Base-by-base conservation (phyloP, 768 basidiomycete genomes). In the Agaricus sinodeliciosus region DNA sequence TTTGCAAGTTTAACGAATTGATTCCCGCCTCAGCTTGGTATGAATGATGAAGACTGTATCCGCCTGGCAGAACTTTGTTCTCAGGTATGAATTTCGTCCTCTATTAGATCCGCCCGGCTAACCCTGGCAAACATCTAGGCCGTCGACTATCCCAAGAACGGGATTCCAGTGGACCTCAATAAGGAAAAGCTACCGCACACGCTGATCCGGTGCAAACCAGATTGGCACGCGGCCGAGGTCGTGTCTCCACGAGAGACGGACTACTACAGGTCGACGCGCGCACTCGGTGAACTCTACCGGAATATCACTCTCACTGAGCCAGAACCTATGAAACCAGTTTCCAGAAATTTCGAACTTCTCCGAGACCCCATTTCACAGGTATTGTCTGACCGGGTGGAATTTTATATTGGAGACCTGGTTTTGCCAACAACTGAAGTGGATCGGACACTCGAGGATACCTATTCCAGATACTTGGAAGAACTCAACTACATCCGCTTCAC, bases 91-190 rank as follows among this genome's bases (percentile, higher is more conserved):
- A 43, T 25, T 16, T 26, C 22, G 12, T 39, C 18, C 16, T 46
- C 15, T 34, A 31, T 16, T 4, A 40, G 27, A 49, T 3, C 15
- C 1, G 8, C 31, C 6, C 3, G 11, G 16, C 13, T 35, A 31
- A 41, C 19, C 43, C 35, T 47, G 12, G 31, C 43, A 19, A 11
- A 18, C 55, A 51, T 73, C 65, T 55, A 79, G 72, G 88, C 88
- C 0, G 88, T 91, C 3, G 89, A 90, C 60, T 91, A 87, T 62
- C 81, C 86, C 0, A 91, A 90, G 67, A 82, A 84, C 57, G 89
- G 87, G 8, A 77, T 78, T 35, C 77, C 80, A 2, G 84, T 88
- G 22, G 68, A 82, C 45, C 68, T 85, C 26, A 67, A 70, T 19
- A 60, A 67, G 3, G 57, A 69, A 41, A 43, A 53, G 26, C 63